These are phyloP conservation scores for Microsporum ferrugineum DNA, from an alignment of 2,329 filamentous ascomycete species.

Conservation along the genomic window DNA sequence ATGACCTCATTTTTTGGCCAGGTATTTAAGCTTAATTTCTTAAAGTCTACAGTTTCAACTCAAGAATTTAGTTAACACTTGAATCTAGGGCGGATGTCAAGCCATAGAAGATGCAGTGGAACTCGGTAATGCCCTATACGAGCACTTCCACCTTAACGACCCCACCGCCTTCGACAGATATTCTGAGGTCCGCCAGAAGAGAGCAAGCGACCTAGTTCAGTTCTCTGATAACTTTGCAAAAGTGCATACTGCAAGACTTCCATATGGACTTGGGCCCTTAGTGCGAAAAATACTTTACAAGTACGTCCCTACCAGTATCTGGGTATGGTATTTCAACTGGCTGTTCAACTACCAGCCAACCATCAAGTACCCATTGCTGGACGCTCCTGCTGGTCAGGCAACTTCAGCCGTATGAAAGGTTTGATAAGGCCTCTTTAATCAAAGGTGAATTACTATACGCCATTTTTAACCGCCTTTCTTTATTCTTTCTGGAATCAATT, in stretches of 20 bases:
- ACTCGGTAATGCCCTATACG: constrained; percentile 8
- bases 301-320: constrained; percentile 6
- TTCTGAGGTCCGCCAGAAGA: constrained; percentile 7
- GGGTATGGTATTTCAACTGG: constrained; percentile 9
- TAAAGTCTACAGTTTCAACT: not conserved
- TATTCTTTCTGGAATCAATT: too few species aligned
- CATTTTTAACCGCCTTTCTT: too few species aligned
- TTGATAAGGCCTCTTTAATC: too few species aligned
- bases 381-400: not conserved
- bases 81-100: constrained; percentile 7
- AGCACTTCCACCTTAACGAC: constrained; percentile 7
- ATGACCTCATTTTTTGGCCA: constrained; percentile 11
- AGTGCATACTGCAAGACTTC: constrained; percentile 9
- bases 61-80: not conserved
- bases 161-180: constrained; percentile 5
- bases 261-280: constrained; percentile 6
- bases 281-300: constrained; percentile 9
- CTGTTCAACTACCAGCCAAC: constrained; percentile 8
- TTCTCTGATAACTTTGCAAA: constrained; percentile 9
- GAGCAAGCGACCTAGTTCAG: constrained; percentile 5
- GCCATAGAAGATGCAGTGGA: constrained; percentile 10
- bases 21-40: constrained; percentile 2
- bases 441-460: too few species aligned
- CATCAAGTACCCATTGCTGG: constrained; percentile 6
- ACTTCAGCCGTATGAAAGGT: not conserved